These are phyloP conservation scores for Coniochaeta sp. DNA, from an alignment of 2,329 filamentous ascomycete species.

Conservation along the genomic window DNA sequence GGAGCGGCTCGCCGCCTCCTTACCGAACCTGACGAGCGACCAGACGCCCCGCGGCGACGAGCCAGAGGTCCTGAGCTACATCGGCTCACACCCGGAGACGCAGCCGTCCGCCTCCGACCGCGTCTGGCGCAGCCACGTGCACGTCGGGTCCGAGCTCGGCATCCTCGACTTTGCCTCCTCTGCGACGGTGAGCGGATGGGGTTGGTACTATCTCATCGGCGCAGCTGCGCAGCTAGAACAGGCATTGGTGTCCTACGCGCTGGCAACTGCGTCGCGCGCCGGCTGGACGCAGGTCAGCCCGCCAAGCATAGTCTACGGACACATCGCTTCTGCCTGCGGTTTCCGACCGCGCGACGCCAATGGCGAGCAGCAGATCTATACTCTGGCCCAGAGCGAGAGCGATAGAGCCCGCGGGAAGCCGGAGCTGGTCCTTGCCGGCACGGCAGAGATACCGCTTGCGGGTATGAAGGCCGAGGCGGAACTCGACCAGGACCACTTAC, in stretches of 20 bases:
- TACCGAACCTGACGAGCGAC: constrained; percentile 80
- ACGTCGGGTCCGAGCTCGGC: constrained; percentile 78
- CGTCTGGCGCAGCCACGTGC: constrained; percentile 67
- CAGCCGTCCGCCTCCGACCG: constrained; percentile 25
- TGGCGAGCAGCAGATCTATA: constrained; percentile 88
- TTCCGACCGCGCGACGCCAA: constrained; percentile 89
- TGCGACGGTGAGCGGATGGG: constrained; percentile 82
- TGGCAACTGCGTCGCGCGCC: constrained; percentile 61
- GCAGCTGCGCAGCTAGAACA: constrained; percentile 93
- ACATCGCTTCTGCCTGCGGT: constrained; percentile 84
- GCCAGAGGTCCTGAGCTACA: constrained; percentile 61
- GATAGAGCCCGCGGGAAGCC: constrained; percentile 58
- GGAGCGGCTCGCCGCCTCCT: constrained; percentile 62
- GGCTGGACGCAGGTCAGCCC: constrained; percentile 80
- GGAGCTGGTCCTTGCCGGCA: constrained; percentile 71
- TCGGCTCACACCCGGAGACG: constrained; percentile 61
- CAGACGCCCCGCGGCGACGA: constrained; percentile 65
- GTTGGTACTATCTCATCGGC: constrained; percentile 94
- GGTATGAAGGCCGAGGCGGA: constrained; percentile 75
- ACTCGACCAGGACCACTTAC: constrained; percentile 58
- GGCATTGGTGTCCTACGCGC: constrained; percentile 79
- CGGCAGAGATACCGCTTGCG: constrained; percentile 90
- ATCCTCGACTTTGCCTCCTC: constrained; percentile 86
- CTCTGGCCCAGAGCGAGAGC: constrained; percentile 57
- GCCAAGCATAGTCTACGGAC: constrained; percentile 83